phyloP scores from a whole-genome alignment of 192 early-diverging fungal genomes.

The Coemansia erecta region DNA sequence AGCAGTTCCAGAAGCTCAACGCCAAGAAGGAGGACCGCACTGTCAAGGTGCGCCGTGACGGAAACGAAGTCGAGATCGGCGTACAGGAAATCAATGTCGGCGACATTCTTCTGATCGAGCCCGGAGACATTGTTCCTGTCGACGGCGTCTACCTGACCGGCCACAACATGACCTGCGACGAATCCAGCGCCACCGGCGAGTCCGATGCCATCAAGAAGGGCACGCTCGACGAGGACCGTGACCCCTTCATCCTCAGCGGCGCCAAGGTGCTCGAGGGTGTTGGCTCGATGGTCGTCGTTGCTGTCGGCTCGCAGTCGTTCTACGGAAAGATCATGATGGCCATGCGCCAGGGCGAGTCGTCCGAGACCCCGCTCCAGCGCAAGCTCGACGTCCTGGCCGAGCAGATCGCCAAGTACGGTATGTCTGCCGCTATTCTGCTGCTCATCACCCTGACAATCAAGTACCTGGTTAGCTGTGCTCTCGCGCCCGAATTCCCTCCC shows the following conservation, averaged over 20 bases:
- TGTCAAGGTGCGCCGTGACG: conserved; percentile 75
- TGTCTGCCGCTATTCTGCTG: conserved; percentile 79
- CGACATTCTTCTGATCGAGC: conserved; percentile 81
- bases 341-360: conserved; percentile 59
- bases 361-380: conserved; percentile 86
- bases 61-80: conserved; percentile 69
- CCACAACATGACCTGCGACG: conserved; percentile 84
- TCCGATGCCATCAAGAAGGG: conserved; percentile 81
- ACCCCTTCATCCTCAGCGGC: conserved; percentile 86
- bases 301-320: conserved; percentile 79
- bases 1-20: conserved; percentile 84
- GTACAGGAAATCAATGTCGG: conserved; percentile 84
- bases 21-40: conserved; percentile 81
- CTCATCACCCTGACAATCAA: conserved; percentile 69
- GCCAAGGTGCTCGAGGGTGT: conserved; percentile 89
- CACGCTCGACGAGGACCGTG: conserved; percentile 45
- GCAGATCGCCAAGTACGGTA: conserved; percentile 91
- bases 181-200: conserved; percentile 91
- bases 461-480: conserved; percentile 58
- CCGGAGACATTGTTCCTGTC: conserved; percentile 93
- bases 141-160: conserved; percentile 82
- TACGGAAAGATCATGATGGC: conserved; percentile 92
- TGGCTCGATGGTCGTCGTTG: conserved; percentile 80
- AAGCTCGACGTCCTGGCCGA: conserved; percentile 91
- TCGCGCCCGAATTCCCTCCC: conserved; percentile 60